Conservation (phyloP, 371 early-diverging fungal genomes). For the Mortierella sp. region DNA sequence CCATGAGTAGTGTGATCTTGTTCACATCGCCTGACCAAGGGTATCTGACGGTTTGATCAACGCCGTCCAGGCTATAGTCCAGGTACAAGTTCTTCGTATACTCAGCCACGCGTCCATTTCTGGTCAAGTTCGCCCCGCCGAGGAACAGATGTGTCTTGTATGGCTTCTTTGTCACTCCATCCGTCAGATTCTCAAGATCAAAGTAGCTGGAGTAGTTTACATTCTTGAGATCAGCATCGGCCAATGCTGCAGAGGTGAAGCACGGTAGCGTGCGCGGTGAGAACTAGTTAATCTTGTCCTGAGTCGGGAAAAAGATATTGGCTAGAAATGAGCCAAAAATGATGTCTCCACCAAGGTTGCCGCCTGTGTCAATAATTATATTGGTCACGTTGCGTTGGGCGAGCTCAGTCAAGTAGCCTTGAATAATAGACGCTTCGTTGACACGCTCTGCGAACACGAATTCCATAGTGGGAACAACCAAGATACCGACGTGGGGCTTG, state of each 20-base stretch:
- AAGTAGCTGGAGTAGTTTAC: too few relatives aligned
- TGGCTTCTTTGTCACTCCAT: too few relatives aligned
- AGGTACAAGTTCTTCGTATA: too few relatives aligned
- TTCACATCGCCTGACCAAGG: slow-evolving; percentile 25
- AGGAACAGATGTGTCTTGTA: too few relatives aligned
- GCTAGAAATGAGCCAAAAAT: neutral
- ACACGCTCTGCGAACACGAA: neutral
- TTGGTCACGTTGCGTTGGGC: slow-evolving; percentile 19
- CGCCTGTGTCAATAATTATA: slow-evolving; percentile 21
- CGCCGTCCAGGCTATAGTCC: too few relatives aligned
- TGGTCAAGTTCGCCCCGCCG: too few relatives aligned
- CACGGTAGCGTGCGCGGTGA: slow-evolving; percentile 12
- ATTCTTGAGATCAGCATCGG: too few relatives aligned
- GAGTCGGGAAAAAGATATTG: slow-evolving; percentile 22
- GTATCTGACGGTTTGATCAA: neutral
- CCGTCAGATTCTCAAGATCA: neutral
- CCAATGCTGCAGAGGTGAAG: slow-evolving; percentile 1
- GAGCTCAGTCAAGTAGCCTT: neutral
- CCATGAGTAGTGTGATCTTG: slow-evolving; percentile 19
- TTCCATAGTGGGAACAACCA: slow-evolving; percentile 21
- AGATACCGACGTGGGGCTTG: slow-evolving; percentile 11
- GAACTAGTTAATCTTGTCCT: slow-evolving; percentile 2
- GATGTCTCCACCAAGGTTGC: slow-evolving; percentile 24
- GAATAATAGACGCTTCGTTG: slow-evolving; percentile 8
- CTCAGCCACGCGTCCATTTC: too few relatives aligned